A percentile compares a stretch with the other conserved stretches of the same genome.
Evolutionary conservation across 306 rosid genomes (phyloP).

Genomic region (Ammopiptanthus mongolicus): DNA sequence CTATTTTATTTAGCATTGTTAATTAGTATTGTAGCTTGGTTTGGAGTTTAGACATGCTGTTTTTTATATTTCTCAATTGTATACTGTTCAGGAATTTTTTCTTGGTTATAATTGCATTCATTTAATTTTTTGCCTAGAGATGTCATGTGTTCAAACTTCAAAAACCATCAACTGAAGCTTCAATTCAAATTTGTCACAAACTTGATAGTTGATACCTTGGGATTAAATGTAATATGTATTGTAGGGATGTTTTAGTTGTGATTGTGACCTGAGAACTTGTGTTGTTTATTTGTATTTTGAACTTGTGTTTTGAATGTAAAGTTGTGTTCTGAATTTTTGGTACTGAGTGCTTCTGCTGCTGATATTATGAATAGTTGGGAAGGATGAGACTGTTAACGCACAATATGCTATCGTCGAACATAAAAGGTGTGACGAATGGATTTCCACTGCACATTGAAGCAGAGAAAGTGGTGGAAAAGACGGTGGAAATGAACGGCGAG

Average conservation of each 20-base stretch:
- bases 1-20: background rate
- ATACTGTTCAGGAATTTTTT: background rate
- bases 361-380: background rate
- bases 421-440: slow-evolving; percentile 71
- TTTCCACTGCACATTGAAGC: slow-evolving; percentile 77
- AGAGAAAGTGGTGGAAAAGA: slow-evolving; percentile 63
- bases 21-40: background rate
- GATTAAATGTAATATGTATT: background rate
- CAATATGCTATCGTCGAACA: slow-evolving; percentile 88
- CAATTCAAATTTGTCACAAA: background rate
- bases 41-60: background rate
- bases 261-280: background rate
- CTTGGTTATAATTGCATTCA: background rate
- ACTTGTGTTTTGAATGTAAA: background rate
- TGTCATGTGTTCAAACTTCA: background rate
- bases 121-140: background rate
- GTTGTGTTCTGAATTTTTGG: background rate
- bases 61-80: background rate
- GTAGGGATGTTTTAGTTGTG: background rate
- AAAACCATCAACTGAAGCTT: background rate
- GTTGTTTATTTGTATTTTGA: background rate
- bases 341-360: background rate
- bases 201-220: background rate
- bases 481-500: slow-evolving; percentile 55
- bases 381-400: slow-evolving; percentile 79